Conservation (phyloP, 305 asterid genomes). For the Rubia peregrina region DNA sequence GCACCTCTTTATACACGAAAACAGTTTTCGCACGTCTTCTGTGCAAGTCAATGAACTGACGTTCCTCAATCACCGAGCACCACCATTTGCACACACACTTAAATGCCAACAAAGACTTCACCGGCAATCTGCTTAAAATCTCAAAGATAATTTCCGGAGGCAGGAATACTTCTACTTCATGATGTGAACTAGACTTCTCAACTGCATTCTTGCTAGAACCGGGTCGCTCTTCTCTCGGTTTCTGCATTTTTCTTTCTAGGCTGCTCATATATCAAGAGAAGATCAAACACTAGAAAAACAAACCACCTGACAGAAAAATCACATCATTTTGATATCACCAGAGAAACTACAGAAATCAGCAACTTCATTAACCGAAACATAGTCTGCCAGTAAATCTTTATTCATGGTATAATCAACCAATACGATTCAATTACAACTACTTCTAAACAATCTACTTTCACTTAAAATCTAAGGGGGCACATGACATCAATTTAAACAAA, state of each 20-base stretch:
- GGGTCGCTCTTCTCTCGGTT: background rate
- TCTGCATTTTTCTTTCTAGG: background rate
- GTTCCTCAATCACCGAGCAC: conserved; percentile 8
- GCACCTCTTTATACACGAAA: background rate
- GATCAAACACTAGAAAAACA: background rate
- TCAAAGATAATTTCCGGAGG: conserved; percentile 8
- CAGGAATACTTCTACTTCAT: background rate
- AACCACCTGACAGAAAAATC: background rate
- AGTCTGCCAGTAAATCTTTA: background rate
- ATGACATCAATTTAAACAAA: background rate
- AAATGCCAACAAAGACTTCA: conserved; percentile 8
- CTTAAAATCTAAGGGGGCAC: background rate
- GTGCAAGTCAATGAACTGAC: conserved; percentile 1
- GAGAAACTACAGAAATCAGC: background rate
- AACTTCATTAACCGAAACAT: background rate
- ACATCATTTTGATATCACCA: background rate
- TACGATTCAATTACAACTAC: background rate
- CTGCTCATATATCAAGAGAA: background rate
- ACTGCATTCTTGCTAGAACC: background rate
- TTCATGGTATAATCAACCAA: background rate
- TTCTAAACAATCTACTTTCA: background rate
- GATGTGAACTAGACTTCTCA: conserved; percentile 2
- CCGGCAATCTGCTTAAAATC: conserved; percentile 15
- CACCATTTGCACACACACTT: conserved; percentile 13
- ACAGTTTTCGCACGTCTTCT: background rate